Percentiles rank a stretch among this genome's conserved stretches.
phyloP scores from a whole-genome alignment of 208 protist genomes.

The Leishmania major region DNA sequence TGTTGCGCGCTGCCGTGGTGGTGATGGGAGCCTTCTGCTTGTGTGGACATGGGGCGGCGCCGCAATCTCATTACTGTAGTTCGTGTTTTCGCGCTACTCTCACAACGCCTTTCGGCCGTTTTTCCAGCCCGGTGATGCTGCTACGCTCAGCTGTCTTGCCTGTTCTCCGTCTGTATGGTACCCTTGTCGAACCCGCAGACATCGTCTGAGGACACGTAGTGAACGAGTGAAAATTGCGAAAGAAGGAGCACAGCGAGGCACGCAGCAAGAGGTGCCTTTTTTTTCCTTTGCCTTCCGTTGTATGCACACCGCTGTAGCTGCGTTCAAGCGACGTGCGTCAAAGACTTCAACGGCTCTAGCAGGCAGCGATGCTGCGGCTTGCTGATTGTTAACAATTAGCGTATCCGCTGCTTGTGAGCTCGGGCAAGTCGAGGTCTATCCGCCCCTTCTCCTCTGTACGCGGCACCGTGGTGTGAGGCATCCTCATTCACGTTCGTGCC shows the following conservation, averaged over 20 bases:
- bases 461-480: not conserved
- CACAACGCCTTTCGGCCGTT: not conserved
- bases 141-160: not conserved
- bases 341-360: not conserved
- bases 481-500: not conserved
- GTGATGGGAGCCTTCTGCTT: not conserved
- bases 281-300: not conserved
- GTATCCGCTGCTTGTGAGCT: too few species aligned
- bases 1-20: not conserved
- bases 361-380: not conserved
- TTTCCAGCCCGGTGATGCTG: not conserved
- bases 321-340: not conserved
- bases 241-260: not conserved
- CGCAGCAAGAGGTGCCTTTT: not conserved
- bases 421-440: not conserved
- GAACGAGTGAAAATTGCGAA: not conserved
- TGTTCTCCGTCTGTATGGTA: not conserved
- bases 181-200: not conserved
- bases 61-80: not conserved
- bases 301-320: not conserved
- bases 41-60: not conserved
- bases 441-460: not conserved
- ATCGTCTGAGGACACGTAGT: not conserved
- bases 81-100: not conserved
- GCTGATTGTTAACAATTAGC: not conserved